phyloP scores from a whole-genome alignment of 1,284 basidiomycete genomes.

The Phlebopus sp. region DNA sequence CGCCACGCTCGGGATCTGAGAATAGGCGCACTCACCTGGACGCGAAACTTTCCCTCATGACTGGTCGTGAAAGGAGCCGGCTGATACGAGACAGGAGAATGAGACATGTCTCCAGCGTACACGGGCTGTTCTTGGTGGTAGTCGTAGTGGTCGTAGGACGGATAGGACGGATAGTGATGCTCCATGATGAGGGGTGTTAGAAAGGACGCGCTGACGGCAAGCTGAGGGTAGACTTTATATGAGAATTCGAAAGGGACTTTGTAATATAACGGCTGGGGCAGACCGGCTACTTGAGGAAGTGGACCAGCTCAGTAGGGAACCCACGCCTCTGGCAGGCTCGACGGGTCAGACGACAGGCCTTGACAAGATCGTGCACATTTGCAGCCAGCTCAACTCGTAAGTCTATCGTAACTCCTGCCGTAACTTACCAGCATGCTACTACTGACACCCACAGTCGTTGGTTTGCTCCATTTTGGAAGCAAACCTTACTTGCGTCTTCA shows the following conservation, averaged over 20 bases:
- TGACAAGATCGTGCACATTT: slow-evolving; percentile 30
- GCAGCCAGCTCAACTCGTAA: slow-evolving; percentile 30
- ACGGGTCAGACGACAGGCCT: slow-evolving; percentile 30
- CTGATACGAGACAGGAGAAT: slow-evolving; percentile 4
- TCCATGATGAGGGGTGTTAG: slow-evolving; percentile 12
- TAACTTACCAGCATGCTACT: slow-evolving; percentile 10
- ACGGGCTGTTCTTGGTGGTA: background rate
- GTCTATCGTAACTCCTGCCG: slow-evolving; percentile 25
- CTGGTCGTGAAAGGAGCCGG: background rate
- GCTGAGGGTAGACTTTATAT: slow-evolving; percentile 28
- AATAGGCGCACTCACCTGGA: slow-evolving; percentile 16
- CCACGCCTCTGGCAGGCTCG: slow-evolving; percentile 33
- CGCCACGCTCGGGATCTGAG: background rate
- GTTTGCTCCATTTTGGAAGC: slow-evolving; percentile 23
- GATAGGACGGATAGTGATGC: slow-evolving; percentile 2
- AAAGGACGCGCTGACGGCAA: slow-evolving; percentile 19
- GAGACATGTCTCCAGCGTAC: background rate
- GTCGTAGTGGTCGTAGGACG: slow-evolving; percentile 5
- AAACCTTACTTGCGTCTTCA: slow-evolving; percentile 21
- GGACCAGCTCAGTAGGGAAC: slow-evolving; percentile 27
- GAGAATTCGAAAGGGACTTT: slow-evolving; percentile 23
- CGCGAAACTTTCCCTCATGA: slow-evolving; percentile 25
- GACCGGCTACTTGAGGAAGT: slow-evolving; percentile 15
- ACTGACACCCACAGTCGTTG: slow-evolving; percentile 21
- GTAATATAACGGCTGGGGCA: slow-evolving; percentile 19